phyloP scores from a whole-genome alignment of 2,329 filamentous ascomycete genomes.

The Verticillium longisporum region DNA sequence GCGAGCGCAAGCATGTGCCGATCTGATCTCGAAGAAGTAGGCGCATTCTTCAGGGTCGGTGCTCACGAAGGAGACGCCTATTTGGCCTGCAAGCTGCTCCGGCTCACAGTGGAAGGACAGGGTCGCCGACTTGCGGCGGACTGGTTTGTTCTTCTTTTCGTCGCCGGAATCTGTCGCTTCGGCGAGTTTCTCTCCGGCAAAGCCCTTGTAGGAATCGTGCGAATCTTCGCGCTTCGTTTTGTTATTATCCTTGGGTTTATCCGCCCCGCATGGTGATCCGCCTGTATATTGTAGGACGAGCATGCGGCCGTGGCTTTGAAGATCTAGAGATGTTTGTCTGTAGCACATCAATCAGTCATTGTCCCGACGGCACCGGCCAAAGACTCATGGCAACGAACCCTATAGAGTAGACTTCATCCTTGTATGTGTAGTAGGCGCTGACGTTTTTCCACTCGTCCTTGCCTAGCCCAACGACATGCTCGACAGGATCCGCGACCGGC shows the following conservation, averaged over 20 bases:
- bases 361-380: not conserved
- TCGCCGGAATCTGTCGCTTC: conserved; percentile 19
- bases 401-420: conserved; percentile 64
- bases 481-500: conserved; percentile 61
- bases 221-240: not conserved
- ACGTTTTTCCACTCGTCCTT: conserved; percentile 61
- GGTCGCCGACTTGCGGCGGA: conserved; percentile 67
- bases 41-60: conserved; percentile 81
- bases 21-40: conserved; percentile 93
- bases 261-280: conserved; percentile 64
- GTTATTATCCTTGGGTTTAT: conserved; percentile 20
- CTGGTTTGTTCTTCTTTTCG: conserved; percentile 24
- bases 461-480: conserved; percentile 58
- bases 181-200: conserved; percentile 28
- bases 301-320: conserved; percentile 61
- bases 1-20: conserved; percentile 68
- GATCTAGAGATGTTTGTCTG: conserved; percentile 47
- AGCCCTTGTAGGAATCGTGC: conserved; percentile 18
- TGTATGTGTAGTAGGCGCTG: conserved; percentile 67
- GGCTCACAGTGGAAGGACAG: conserved; percentile 92
- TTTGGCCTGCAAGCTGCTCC: conserved; percentile 62
- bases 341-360: not conserved
- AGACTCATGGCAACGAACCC: conserved; percentile 45
- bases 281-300: conserved; percentile 70
- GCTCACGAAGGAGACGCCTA: conserved; percentile 77